phyloP scores from a whole-genome alignment of 257 asterid species.

The Gardenia jasminoides region DNA sequence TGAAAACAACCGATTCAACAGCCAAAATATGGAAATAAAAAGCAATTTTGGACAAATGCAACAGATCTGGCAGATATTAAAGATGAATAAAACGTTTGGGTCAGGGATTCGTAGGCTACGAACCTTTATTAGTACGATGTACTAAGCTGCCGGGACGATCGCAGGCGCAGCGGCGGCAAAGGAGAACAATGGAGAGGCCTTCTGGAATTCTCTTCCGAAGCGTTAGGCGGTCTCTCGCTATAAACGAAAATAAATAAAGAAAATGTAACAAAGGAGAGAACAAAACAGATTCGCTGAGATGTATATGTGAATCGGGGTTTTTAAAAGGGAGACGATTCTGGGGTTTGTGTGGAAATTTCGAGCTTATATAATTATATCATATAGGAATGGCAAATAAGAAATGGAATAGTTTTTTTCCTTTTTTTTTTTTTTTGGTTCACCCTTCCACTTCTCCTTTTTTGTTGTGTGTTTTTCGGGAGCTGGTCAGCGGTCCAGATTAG shows the following conservation, averaged over 20 bases:
- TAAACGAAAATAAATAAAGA: not conserved
- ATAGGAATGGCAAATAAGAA: not conserved
- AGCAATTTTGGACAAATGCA: not conserved
- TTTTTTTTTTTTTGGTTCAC: no score
- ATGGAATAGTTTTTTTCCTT: not conserved
- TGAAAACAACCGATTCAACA: not conserved
- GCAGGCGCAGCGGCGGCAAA: conserved; percentile 10
- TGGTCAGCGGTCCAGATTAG: conserved; percentile 6
- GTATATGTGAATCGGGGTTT: not conserved
- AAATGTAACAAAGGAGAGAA: not conserved
- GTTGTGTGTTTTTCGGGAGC: not conserved
- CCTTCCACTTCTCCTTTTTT: not conserved
- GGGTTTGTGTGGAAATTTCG: conserved; percentile 19
- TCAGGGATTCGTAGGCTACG: not conserved
- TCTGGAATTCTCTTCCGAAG: conserved; percentile 20
- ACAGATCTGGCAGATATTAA: conserved; percentile 24
- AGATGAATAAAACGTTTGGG: not conserved
- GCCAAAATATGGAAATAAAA: not conserved
- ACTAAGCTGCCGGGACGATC: conserved; percentile 10
- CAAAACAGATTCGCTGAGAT: not conserved
- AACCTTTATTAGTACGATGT: not conserved
- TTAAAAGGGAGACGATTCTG: conserved; percentile 1
- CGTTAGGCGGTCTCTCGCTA: not conserved
- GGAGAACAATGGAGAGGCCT: not conserved
- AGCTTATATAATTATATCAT: not conserved